Percentiles rank a stretch among this genome's conserved stretches.
Evolutionary conservation across 345 rosid genomes (phyloP).

Genomic region (Anastatica hierochuntica): DNA sequence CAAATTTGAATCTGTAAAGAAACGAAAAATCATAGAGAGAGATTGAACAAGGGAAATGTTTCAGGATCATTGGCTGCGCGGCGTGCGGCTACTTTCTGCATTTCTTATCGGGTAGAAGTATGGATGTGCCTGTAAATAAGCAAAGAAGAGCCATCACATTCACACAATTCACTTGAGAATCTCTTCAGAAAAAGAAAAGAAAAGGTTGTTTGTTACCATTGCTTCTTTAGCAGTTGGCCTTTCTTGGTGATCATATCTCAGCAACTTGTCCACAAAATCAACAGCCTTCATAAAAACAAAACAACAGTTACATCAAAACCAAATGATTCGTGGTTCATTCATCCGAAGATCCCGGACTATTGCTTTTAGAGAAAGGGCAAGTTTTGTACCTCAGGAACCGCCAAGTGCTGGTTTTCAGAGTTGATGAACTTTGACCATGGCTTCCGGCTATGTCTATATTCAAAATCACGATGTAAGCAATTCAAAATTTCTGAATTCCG

Average conservation of each 20-base stretch:
- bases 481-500: not conserved
- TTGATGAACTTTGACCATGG: conserved; percentile 88
- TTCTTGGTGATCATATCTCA: conserved; percentile 93
- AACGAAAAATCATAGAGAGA: too few species aligned
- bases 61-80: conserved; percentile 18
- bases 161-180: not conserved
- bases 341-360: too few species aligned
- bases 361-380: not conserved
- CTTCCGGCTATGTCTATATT: conserved; percentile 72
- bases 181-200: not conserved
- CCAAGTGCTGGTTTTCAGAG: conserved; percentile 84
- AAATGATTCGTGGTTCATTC: not conserved
- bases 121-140: conserved; percentile 69
- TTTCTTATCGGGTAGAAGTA: conserved; percentile 78
- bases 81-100: conserved; percentile 76
- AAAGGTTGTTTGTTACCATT: conserved; percentile 39
- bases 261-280: conserved; percentile 90
- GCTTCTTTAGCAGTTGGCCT: conserved; percentile 99
- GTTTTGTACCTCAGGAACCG: conserved; percentile 70
- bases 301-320: not conserved
- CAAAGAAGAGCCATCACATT: not conserved
- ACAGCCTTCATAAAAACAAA: too few species aligned
- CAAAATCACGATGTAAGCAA: too few species aligned
- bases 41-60: too few species aligned
- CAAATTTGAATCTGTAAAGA: too few species aligned